These are phyloP conservation scores for Yarrowia alimentaria DNA, from an alignment of 805 yeast genomes.

Conservation along the genomic window DNA sequence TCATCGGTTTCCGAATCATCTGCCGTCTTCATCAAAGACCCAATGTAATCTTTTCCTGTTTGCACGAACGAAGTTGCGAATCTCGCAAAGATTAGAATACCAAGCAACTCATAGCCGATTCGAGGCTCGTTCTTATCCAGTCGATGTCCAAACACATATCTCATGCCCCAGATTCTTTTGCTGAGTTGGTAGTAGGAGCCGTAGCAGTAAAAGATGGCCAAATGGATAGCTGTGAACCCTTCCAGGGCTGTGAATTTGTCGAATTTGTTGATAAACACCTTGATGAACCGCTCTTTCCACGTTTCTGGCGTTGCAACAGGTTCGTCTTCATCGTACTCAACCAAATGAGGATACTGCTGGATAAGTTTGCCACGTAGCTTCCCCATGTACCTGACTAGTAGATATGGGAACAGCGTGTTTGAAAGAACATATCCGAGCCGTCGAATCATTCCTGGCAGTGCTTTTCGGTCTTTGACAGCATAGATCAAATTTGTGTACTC, in stretches of 20 bases:
- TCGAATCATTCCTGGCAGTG: constrained; percentile 38
- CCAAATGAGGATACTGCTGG: constrained; percentile 16
- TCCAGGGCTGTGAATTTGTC: constrained; percentile 32
- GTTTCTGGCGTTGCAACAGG: neutral
- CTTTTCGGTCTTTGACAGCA: constrained; percentile 32
- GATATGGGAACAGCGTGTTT: constrained; percentile 63
- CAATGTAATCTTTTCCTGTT: constrained; percentile 3
- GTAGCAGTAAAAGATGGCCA: constrained; percentile 76
- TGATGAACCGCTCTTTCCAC: constrained; percentile 20
- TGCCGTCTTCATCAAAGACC: neutral
- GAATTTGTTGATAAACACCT: constrained; percentile 5
- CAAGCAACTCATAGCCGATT: constrained; percentile 70
- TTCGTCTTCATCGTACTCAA: constrained; percentile 18
- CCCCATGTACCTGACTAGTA: constrained; percentile 34
- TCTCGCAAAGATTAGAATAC: constrained; percentile 40
- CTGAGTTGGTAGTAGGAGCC: constrained; percentile 80
- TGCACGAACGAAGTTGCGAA: constrained; percentile 29
- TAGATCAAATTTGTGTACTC: constrained; percentile 72
- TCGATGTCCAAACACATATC: constrained; percentile 56
- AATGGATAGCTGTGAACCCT: constrained; percentile 61
- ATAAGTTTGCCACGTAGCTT: constrained; percentile 32
- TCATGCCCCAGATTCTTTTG: constrained; percentile 72
- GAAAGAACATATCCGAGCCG: constrained; percentile 59
- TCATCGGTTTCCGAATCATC: constrained; percentile 23
- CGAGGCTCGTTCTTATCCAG: constrained; percentile 35